Conservation (phyloP, 1,284 basidiomycete species). For the Rhodotorula sp. region DNA sequence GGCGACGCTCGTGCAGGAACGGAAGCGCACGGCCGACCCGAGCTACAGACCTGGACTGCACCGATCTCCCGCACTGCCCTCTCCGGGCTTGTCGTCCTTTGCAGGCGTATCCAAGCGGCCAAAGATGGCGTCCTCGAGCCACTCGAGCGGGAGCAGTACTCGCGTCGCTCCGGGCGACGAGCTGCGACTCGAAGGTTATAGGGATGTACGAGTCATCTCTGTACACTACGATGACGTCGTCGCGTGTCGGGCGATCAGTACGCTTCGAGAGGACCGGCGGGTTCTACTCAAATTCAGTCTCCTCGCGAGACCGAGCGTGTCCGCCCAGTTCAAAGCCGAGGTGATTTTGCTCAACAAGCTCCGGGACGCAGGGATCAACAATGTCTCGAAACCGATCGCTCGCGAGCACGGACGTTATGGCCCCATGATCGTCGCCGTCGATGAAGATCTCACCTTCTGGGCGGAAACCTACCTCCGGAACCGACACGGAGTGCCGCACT, state of each 20-base stretch:
- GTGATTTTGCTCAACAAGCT: slow-evolving; percentile 14
- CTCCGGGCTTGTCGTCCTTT: not conserved
- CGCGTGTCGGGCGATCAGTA: slow-evolving; percentile 29
- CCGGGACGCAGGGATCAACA: slow-evolving; percentile 20
- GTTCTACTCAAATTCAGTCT: slow-evolving; percentile 34
- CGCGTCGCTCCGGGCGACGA: slow-evolving; percentile 20
- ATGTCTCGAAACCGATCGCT: slow-evolving; percentile 23
- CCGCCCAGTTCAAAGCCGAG: slow-evolving; percentile 35
- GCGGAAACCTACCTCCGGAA: slow-evolving; percentile 14
- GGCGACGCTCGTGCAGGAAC: too few species aligned
- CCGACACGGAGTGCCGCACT: slow-evolving; percentile 11
- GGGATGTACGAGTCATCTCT: slow-evolving; percentile 27
- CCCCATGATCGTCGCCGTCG: slow-evolving; percentile 25
- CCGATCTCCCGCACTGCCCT: not conserved
- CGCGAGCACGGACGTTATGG: slow-evolving; percentile 31
- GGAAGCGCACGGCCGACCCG: not conserved
- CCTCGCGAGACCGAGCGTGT: slow-evolving; percentile 17
- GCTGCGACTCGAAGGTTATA: slow-evolving; percentile 23
- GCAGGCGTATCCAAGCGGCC: not conserved
- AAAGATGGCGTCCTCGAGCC: not conserved
- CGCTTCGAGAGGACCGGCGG: slow-evolving; percentile 16
- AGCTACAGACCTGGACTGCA: not conserved
- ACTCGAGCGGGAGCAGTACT: not conserved
- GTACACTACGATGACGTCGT: slow-evolving; percentile 38
- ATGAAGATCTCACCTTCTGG: slow-evolving; percentile 24